These are phyloP conservation scores for Aspergillus sp. DNA, from an alignment of 2,329 filamentous ascomycete genomes.

Conservation along the genomic window DNA sequence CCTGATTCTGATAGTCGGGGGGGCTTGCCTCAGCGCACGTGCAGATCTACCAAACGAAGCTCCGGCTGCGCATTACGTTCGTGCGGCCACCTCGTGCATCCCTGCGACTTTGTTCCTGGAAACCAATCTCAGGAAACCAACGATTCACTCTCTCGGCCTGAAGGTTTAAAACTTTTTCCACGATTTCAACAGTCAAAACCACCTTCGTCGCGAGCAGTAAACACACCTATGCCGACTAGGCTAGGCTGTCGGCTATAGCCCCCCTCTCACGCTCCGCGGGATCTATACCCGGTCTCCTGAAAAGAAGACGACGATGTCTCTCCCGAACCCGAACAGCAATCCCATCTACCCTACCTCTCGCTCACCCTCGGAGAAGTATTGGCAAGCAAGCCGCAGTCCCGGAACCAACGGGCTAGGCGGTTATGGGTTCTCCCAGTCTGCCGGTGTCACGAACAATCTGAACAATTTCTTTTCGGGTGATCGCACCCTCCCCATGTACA, in stretches of 20 bases:
- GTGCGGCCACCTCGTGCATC: neutral
- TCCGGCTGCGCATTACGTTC: neutral
- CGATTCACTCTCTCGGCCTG: neutral
- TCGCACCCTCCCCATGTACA: constrained; percentile 87
- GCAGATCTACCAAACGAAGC: neutral
- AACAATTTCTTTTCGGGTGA: constrained; percentile 66
- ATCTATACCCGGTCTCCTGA: neutral
- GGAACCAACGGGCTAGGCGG: constrained; percentile 48
- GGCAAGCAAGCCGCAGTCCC: constrained; percentile 58
- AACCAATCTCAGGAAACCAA: neutral
- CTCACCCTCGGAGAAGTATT: constrained; percentile 55
- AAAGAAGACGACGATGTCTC: constrained; percentile 47
- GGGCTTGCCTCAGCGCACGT: neutral
- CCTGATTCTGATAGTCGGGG: neutral
- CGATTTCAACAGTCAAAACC: neutral
- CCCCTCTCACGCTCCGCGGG: neutral
- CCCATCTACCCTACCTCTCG: constrained; percentile 53
- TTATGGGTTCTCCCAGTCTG: constrained; percentile 42
- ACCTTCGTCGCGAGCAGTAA: neutral
- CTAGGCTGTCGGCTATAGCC: neutral
- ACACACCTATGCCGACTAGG: constrained; percentile 12
- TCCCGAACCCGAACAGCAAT: constrained; percentile 67
- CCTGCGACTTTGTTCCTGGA: neutral
- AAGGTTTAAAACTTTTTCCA: neutral
- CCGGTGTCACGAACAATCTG: constrained; percentile 65